Percentiles rank a stretch among this genome's conserved stretches.
Conservation (phyloP, 2,329 filamentous ascomycete species). For the Fusarium palustre region DNA sequence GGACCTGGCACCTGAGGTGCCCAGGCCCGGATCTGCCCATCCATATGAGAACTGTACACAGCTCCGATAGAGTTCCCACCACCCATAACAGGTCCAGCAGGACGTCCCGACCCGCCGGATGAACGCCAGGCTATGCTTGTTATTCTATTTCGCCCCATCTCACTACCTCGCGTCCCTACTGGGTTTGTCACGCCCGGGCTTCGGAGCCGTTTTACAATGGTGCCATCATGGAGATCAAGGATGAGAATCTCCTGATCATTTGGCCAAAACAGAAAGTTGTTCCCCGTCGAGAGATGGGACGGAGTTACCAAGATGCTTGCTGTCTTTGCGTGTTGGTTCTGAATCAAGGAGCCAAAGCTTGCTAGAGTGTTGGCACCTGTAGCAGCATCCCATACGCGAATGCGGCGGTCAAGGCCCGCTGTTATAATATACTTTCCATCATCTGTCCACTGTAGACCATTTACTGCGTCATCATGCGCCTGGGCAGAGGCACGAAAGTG, state of each 20-base stretch:
- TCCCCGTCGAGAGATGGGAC: conserved; percentile 63
- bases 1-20: conserved; percentile 68
- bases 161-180: conserved; percentile 56
- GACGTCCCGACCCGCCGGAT: conserved; percentile 68
- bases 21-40: conserved; percentile 88
- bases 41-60: conserved; percentile 84
- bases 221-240: conserved; percentile 83
- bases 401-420: conserved; percentile 83
- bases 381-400: conserved; percentile 87
- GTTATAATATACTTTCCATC: conserved; percentile 82
- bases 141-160: conserved; percentile 74
- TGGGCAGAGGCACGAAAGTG: conserved; percentile 64
- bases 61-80: conserved; percentile 64
- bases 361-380: conserved; percentile 88
- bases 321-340: conserved; percentile 75
- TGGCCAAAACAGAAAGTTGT: conserved; percentile 81
- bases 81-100: conserved; percentile 70
- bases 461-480: conserved; percentile 85
- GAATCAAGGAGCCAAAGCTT: conserved; percentile 85
- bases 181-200: conserved; percentile 68
- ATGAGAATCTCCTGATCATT: conserved; percentile 84
- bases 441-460: conserved; percentile 86
- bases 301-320: conserved; percentile 74
- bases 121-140: conserved; percentile 80
- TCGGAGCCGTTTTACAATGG: conserved; percentile 75